Evolutionary conservation across 176 grass and related monocot species (phyloP), one percentile per base, ranked within the genome.

Genomic region (Alloteropsis semialata): DNA sequence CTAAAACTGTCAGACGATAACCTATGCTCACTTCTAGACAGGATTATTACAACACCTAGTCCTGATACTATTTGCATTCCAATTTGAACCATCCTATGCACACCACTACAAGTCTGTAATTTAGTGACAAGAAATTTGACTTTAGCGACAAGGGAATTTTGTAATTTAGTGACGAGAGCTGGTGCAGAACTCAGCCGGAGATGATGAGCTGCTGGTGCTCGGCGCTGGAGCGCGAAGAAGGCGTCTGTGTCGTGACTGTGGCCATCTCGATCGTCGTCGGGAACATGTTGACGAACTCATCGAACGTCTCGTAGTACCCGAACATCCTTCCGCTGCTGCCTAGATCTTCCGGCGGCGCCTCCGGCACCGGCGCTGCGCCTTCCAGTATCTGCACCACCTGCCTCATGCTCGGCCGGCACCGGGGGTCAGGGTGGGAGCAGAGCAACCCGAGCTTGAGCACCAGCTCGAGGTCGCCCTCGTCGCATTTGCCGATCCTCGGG

Each of bases 401-500:
- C 58, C 94, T 87, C 91, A 94, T 94, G 51, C 57, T 89, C 36
- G 94, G 91, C 51, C 94, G 80, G 16, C 82, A 43, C 0, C 27
- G 17, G 0, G 89, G 77, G 39, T 89, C 84, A 8, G 94, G 87
- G 79, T 97, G 91, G 2, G 94, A 97, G 64, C 94, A 97, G 49
- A 87, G 86, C 59, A 97, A 58, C 14, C 91, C 91, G 2, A 97
- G 84, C 79, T 90, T 97, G 43, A 97, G 80, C 37, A 93, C 91
- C 76, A 92, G 25, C 77, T 79, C 89, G 45, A 85, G 51, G 43
- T 97, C 91, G 46, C 82, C 64, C 61, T 64, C 48, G 60, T 90
- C 78, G 69, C 78, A 97, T 2, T 74, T 45, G 24, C 65, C 81
- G 1, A 97, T 89, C 53, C 38, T 87, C 3, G 75, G 78, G 50